phyloP scores from a whole-genome alignment of 495 filamentous ascomycete genomes.

The Aspergillus avenaceus region DNA sequence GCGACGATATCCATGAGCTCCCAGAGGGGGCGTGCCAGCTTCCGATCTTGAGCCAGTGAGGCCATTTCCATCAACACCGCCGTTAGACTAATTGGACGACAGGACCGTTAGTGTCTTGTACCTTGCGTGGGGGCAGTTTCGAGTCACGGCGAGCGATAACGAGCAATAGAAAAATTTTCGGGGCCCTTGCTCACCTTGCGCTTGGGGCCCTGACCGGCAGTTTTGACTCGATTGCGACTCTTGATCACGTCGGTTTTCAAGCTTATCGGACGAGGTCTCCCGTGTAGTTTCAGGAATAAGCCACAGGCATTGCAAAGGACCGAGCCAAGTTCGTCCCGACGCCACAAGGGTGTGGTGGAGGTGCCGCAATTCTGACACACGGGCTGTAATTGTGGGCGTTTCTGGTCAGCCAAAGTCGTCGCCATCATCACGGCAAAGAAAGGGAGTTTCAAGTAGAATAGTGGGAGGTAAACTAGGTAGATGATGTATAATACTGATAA shows the following conservation, averaged over 20 bases:
- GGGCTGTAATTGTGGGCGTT: constrained; percentile 69
- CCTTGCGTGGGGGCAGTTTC: constrained; percentile 1
- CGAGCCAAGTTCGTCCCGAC: constrained; percentile 89
- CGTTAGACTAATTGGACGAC: constrained; percentile 37
- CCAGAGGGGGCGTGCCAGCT: constrained; percentile 48
- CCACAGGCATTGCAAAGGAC: constrained; percentile 99
- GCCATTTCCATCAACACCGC: constrained; percentile 53
- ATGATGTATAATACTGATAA: constrained; percentile 25
- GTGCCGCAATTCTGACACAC: constrained; percentile 97
- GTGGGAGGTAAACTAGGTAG: constrained; percentile 12
- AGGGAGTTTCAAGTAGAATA: constrained; percentile 14
- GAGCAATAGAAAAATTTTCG: constrained; percentile 20
- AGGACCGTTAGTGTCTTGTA: constrained; percentile 28
- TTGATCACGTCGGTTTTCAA: constrained; percentile 99
- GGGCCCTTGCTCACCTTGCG: constrained; percentile 66
- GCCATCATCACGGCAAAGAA: constrained; percentile 45
- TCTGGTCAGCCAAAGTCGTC: constrained; percentile 52
- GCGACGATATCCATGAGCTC: constrained; percentile 55
- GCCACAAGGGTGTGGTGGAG: constrained; percentile 94
- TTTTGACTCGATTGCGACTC: constrained; percentile 97
- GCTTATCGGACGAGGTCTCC: constrained; percentile 85
- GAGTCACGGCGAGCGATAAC: constrained; percentile 3
- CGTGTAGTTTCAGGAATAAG: constrained; percentile 94
- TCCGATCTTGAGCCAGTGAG: constrained; percentile 55
- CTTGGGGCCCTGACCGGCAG: constrained; percentile 75